phyloP scores from a whole-genome alignment of 73 alveolate genomes.

The Blepharisma japonicum region DNA sequence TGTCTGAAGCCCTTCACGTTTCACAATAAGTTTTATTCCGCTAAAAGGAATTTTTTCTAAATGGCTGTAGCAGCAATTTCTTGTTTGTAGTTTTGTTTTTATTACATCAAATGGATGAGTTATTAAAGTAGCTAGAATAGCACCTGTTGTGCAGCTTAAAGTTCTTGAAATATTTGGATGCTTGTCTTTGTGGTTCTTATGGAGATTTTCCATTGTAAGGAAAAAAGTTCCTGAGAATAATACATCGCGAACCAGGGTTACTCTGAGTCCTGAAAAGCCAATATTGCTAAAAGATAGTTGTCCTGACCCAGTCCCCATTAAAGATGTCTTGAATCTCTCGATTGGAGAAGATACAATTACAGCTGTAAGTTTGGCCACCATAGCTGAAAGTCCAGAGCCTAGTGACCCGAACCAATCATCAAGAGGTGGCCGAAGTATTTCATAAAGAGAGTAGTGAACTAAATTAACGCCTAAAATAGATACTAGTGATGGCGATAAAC shows the following conservation, averaged over 20 bases:
- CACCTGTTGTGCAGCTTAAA: neutral
- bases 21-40: neutral
- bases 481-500: neutral
- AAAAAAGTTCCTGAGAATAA: neutral
- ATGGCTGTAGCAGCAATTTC: neutral
- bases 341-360: neutral
- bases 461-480: neutral
- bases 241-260: neutral
- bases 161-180: neutral
- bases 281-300: neutral
- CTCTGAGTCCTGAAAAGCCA: neutral
- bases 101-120: constrained; percentile 29
- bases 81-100: constrained; percentile 11
- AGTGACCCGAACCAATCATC: neutral
- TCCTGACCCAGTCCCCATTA: constrained; percentile 12
- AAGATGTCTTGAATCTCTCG: neutral
- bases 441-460: constrained; percentile 7
- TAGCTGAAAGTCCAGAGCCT: constrained; percentile 18
- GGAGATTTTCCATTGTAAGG: neutral
- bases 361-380: neutral
- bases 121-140: neutral
- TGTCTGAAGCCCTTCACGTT: neutral
- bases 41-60: neutral
- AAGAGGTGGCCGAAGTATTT: neutral
- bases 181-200: neutral